These are phyloP conservation scores for Epichloe glyceriae DNA, from an alignment of 2,329 filamentous ascomycete species.

Conservation along the genomic window DNA sequence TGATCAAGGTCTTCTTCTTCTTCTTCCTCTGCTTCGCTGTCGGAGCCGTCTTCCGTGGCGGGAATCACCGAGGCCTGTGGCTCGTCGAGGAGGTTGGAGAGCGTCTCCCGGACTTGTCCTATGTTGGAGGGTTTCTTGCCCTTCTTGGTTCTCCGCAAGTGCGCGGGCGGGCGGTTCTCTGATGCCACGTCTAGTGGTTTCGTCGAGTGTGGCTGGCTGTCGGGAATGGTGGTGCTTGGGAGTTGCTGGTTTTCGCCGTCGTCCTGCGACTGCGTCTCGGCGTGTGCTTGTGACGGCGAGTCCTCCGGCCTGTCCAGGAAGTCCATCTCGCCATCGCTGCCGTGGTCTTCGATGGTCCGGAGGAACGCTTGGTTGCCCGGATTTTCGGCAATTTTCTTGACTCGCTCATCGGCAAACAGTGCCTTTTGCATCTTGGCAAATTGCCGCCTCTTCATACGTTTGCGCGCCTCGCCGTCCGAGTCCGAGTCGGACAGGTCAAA, in stretches of 20 bases:
- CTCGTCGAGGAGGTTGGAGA: constrained; percentile 66
- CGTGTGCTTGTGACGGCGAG: constrained; percentile 21
- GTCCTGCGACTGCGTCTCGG: constrained; percentile 15
- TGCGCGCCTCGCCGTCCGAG: constrained; percentile 65
- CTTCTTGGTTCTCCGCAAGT: constrained; percentile 47
- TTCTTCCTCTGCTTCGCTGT: constrained; percentile 21
- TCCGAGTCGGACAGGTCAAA: constrained; percentile 85
- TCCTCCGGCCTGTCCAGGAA: constrained; percentile 44
- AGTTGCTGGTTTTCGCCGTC: constrained; percentile 14
- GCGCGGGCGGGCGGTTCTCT: constrained; percentile 35
- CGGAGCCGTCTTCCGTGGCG: constrained; percentile 24
- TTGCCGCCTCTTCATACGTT: constrained; percentile 72
- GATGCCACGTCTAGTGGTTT: constrained; percentile 20
- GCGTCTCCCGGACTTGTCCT: constrained; percentile 67
- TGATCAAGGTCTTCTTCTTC: neutral
- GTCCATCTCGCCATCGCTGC: constrained; percentile 62
- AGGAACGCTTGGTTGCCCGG: constrained; percentile 86
- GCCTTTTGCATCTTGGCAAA: constrained; percentile 88
- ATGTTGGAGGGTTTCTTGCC: constrained; percentile 60
- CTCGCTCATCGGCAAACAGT: constrained; percentile 73
- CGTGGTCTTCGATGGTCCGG: constrained; percentile 73
- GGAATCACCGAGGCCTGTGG: constrained; percentile 37
- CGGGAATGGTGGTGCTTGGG: constrained; percentile 28
- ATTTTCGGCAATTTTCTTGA: constrained; percentile 81
- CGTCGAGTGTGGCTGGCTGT: constrained; percentile 36